phyloP scores from a whole-genome alignment of 306 rosid species.

The Glycine soja region DNA sequence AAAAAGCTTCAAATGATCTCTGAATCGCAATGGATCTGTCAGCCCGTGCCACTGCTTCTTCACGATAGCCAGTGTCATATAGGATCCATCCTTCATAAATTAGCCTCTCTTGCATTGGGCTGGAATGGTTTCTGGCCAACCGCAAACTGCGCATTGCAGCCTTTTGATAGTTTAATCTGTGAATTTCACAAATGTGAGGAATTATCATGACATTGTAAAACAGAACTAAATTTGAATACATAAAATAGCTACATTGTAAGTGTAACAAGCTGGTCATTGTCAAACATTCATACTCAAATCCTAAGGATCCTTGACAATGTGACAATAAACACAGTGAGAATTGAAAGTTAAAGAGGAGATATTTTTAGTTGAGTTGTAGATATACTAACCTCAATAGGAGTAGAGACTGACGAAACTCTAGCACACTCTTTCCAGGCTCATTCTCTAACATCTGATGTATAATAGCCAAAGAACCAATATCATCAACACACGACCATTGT shows the following conservation, averaged over 20 bases:
- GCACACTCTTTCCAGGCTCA: slow-evolving; percentile 69
- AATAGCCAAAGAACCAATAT: slow-evolving; percentile 82
- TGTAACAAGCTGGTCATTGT: not conserved
- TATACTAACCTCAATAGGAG: slow-evolving; percentile 74
- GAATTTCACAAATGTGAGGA: slow-evolving; percentile 30
- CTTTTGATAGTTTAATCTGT: slow-evolving; percentile 84
- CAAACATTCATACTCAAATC: slow-evolving; percentile 14
- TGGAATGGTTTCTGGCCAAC: slow-evolving; percentile 75
- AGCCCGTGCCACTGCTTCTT: slow-evolving; percentile 71
- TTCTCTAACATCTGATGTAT: slow-evolving; percentile 79
- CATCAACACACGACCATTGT: slow-evolving; percentile 86
- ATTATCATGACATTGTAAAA: slow-evolving; percentile 9
- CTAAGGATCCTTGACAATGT: not conserved
- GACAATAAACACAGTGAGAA: slow-evolving; percentile 15
- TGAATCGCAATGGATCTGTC: slow-evolving; percentile 72
- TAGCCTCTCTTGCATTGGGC: slow-evolving; percentile 73
- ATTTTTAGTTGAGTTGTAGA: slow-evolving; percentile 12
- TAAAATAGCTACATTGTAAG: slow-evolving; percentile 13
- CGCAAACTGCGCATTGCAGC: slow-evolving; percentile 83
- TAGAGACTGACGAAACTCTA: slow-evolving; percentile 78
- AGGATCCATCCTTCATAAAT: slow-evolving; percentile 94
- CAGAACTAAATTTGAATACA: slow-evolving; percentile 3
- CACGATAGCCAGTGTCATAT: slow-evolving; percentile 77
- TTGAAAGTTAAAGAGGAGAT: slow-evolving; percentile 27
- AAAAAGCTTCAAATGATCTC: slow-evolving; percentile 84